A percentile compares a stretch with the other conserved stretches of the same genome.
Conservation (phyloP, 768 basidiomycete genomes). For the Russula foetens region DNA sequence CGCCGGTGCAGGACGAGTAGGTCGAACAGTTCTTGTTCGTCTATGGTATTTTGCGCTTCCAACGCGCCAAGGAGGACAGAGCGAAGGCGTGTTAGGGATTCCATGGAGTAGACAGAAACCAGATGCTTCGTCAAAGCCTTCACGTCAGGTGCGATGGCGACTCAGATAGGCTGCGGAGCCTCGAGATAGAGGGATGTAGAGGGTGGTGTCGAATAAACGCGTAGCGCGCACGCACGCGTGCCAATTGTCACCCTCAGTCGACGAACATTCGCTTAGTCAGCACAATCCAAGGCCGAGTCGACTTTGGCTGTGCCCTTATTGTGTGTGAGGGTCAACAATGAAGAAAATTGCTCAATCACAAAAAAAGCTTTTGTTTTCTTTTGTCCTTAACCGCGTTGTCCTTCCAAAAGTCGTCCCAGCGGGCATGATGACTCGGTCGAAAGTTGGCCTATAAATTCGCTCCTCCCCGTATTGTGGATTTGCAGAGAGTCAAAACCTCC, state of each 20-base stretch:
- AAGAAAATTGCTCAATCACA: no score
- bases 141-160: background rate
- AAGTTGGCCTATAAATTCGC: background rate
- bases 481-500: no score
- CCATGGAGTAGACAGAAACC: conserved; percentile 34
- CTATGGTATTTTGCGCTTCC: conserved; percentile 36
- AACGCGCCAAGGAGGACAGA: conserved; percentile 43
- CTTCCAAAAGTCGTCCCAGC: no score
- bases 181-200: no score
- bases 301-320: no score
- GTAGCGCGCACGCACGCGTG: no score
- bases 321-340: background rate
- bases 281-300: no score
- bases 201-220: no score
- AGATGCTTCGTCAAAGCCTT: background rate
- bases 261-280: no score
- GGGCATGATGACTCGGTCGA: no score
- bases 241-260: no score
- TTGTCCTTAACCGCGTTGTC: background rate
- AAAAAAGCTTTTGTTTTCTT: background rate
- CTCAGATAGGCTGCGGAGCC: background rate
- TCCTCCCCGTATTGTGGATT: background rate
- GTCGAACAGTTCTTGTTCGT: conserved; percentile 71
- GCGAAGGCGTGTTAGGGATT: conserved; percentile 50
- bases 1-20: conserved; percentile 60